Base-by-base conservation (phyloP, 1,139 yeast genomes). In the Scheffersomyces illinoinensis region DNA sequence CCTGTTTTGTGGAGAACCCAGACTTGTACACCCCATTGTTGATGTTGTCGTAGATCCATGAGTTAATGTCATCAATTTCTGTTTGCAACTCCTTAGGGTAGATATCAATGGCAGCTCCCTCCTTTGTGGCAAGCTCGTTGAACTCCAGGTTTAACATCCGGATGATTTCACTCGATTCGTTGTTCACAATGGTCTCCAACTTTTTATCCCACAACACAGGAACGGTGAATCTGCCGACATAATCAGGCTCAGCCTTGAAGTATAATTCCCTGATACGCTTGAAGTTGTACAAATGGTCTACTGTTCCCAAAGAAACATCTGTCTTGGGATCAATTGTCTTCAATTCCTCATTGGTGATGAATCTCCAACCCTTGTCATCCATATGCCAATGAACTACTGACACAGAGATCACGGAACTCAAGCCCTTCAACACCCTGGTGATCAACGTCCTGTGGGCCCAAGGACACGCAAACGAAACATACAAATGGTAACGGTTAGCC, bases 11-110 rank as follows among this genome's bases (percentile, higher is more conserved):
- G 6, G 98, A 93, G 75, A 93, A 95, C 0, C 98, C 98, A 2
- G 96, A 66, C 77, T 93, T 95, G 81, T 95, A 95, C 47, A 95
- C 98, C 50, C 98, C 98, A 71, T 92, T 93, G 80, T 93, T 93
- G 73, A 95, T 89, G 67, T 83, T 85, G 69, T 90, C 89, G 72
- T 93, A 93, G 54, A 91, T 84, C 96, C 97, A 90, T n/a, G 78
- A 83, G 70, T 93, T 93, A 66, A 91, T 70, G 58, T 85, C 92
- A 67, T 93, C 97, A 68, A 93, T 91, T 63, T 86, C 73, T 0
- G 72, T 57, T 61, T 79, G 80, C 61, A 86, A 75, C 1, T 72
- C 71, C 20, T 75, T 72, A 12, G 98, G 98, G 64, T 89, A 88
- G 63, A 88, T 76, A 68, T 89, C 86, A n/a, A 88, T 66, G 1